Base-by-base conservation (phyloP, 768 basidiomycete genomes). In the Gymnopilus dilepis region DNA sequence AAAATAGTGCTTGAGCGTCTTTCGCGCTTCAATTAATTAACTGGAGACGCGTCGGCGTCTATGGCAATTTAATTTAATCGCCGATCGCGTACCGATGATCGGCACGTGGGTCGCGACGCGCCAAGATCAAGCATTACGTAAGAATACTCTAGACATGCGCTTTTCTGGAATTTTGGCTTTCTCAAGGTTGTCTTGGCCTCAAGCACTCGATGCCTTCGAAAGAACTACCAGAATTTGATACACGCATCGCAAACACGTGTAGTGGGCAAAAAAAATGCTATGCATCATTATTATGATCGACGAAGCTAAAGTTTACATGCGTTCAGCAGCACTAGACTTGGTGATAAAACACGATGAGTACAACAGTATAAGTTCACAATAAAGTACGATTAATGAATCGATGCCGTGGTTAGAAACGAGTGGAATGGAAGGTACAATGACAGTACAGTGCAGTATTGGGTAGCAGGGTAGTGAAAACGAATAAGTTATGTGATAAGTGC, bases 401-500 rank as follows among this genome's bases (percentile, higher is more conserved):
- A 54, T 54, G 52, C 52, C 24, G 37, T 12, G 12, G 52, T 38
- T 38, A 8, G 24, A 26, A 38, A 54, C 1, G 33, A 54, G 52
- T 50, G 47, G 45, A 48, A 48, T 28, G 45, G n/a, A 26, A 6
- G n/a, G 37, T 19, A 15, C 22, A 24, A 26, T 54, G 52, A 26
- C 12, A 24, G 37, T 21, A 33, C 45, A 21, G 19, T 24, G 24
- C 45, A 30, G 37, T n/a, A 51, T 50, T 13, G 45, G 24, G 22
- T 40, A 30, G 26, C 47, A 58, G 37, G n/a, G n/a, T n/a, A 37
- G 9, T 13, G 58, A 53, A 59, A 52, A 41, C 50, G 38, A 61
- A 61, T 61, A 61, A 61, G 37, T 62, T 62, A 58, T 22, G 30
- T 43, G 38, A 47, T 38, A 58, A 33, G 17, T 54, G 43, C 31